A percentile compares a stretch with the other conserved stretches of the same genome.
phyloP scores from a whole-genome alignment of 495 filamentous ascomycete species.

The Penicillium goetzii region DNA sequence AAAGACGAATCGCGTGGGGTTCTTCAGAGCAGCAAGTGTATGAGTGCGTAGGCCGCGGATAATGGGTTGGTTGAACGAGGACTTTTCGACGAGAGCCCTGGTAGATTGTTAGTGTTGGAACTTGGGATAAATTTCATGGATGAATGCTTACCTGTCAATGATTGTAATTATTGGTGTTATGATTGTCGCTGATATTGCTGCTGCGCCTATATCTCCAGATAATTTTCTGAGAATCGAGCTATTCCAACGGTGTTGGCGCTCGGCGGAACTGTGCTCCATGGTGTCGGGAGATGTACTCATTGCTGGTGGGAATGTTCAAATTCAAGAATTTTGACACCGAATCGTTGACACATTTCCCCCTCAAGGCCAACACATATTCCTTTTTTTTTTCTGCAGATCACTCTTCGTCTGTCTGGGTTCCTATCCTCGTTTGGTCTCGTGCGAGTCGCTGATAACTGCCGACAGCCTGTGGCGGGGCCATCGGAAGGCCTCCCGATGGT shows the following conservation, averaged over 20 bases:
- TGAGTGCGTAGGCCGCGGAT: constrained; percentile 34
- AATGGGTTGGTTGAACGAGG: constrained; percentile 31
- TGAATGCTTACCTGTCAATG: constrained; percentile 35
- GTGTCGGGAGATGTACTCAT: not conserved
- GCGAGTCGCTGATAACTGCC: not conserved
- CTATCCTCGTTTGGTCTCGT: not conserved
- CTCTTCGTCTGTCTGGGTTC: not conserved
- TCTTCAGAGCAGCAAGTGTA: constrained; percentile 24
- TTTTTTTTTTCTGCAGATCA: not conserved
- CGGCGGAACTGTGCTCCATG: constrained; percentile 20
- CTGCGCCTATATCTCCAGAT: constrained; percentile 36
- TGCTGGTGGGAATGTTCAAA: not conserved
- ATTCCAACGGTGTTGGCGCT: constrained; percentile 19
- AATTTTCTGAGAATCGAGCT: constrained; percentile 18
- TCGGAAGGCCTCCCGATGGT: constrained; percentile 18
- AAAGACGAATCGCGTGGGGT: constrained; percentile 29
- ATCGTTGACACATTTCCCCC: not conserved
- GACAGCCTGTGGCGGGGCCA: not conserved
- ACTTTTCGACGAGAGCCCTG: constrained; percentile 39
- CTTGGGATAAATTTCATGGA: not conserved
- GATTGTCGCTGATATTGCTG: constrained; percentile 36
- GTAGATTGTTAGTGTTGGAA: constrained; percentile 6
- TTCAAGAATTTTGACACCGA: not conserved
- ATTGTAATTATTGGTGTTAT: constrained; percentile 39
- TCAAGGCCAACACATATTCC: not conserved